phyloP scores from a whole-genome alignment of 164 flowering plant species.

The Dillenia turbinata region DNA sequence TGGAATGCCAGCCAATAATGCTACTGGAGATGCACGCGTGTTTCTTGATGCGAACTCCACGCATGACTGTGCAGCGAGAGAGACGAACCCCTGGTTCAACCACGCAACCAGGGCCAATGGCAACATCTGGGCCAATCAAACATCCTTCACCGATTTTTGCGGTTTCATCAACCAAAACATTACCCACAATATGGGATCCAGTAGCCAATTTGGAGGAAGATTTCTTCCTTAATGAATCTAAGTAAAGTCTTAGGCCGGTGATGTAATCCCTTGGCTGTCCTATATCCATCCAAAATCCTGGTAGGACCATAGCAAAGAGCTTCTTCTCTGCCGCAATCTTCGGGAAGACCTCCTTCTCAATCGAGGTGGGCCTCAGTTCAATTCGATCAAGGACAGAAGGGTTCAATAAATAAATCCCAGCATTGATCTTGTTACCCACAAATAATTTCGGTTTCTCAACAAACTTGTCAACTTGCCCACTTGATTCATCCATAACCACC shows the following conservation, averaged over 20 bases:
- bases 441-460: slow-evolving; percentile 92
- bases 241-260: slow-evolving; percentile 83
- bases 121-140: slow-evolving; percentile 94
- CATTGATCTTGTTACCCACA: slow-evolving; percentile 98
- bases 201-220: slow-evolving; percentile 58
- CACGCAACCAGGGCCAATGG: slow-evolving; percentile 94
- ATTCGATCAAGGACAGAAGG: slow-evolving; percentile 93
- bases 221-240: slow-evolving; percentile 73
- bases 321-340: slow-evolving; percentile 73
- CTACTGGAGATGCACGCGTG: slow-evolving; percentile 91
- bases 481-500: slow-evolving; percentile 81
- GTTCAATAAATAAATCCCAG: slow-evolving; percentile 90
- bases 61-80: slow-evolving; percentile 92
- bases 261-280: slow-evolving; percentile 97
- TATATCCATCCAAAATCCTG: slow-evolving; percentile 99
- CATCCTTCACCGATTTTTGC: slow-evolving; percentile 95
- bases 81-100: slow-evolving; percentile 95
- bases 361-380: slow-evolving; percentile 81
- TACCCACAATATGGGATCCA: slow-evolving; percentile 78
- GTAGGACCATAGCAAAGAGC: slow-evolving; percentile 92
- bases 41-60: slow-evolving; percentile 85
- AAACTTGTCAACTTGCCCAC: slow-evolving; percentile 84
- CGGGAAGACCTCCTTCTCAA: slow-evolving; percentile 95
- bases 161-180: slow-evolving; percentile 80
- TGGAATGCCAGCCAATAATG: slow-evolving; percentile 97